Base-by-base conservation (phyloP, 1,284 basidiomycete species). In the Bothia castanella region DNA sequence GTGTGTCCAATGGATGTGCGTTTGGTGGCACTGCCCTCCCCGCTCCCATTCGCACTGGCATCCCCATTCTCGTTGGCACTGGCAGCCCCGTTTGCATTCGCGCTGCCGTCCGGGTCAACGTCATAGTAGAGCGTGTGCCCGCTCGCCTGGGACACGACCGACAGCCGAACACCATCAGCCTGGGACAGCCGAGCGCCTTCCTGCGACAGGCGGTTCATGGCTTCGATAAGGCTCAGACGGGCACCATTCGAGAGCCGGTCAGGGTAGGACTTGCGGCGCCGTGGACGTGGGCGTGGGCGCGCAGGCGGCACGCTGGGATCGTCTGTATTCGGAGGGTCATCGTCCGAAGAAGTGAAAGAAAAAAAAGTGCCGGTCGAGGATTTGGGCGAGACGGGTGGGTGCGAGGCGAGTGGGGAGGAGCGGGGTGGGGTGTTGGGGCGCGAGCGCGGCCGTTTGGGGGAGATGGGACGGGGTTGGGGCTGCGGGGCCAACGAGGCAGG, bases 91-190 rank as follows among this genome's bases (percentile, higher is more conserved):
- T n/a, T n/a, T n/a, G n/a, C n/a, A n/a, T n/a, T n/a, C n/a, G 10
- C 40, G 11, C 37, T 44, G 6, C 9, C 58, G 5, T 51, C 59
- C 3, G 49, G 29, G 8, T 64, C 52, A 29, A 38, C 14, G 17
- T 64, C 62, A 19, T 54, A 64, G 43, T 66, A 64, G 19, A 62
- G 45, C 2, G 62, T 69, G 25, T 63, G 56, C 1, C 64, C 63
- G 13, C 62, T 64, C 14, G 53, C 44, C 30, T 61, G 53, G n/a
- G 67, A 67, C 1, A 47, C 35, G 4, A 53, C 21, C 0, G 62
- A 67, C 38, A 65, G 54, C 4, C 59, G 58, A 10, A 5, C 9
- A 9, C 9, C 25, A n/a, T n/a, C n/a, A n/a, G n/a, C n/a, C n/a
- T n/a, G 23, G 61, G 47, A 21, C 51, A 48, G 9, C 56, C 36